phyloP scores from a whole-genome alignment of 2,329 filamentous ascomycete genomes.

The Cytospora mali region DNA sequence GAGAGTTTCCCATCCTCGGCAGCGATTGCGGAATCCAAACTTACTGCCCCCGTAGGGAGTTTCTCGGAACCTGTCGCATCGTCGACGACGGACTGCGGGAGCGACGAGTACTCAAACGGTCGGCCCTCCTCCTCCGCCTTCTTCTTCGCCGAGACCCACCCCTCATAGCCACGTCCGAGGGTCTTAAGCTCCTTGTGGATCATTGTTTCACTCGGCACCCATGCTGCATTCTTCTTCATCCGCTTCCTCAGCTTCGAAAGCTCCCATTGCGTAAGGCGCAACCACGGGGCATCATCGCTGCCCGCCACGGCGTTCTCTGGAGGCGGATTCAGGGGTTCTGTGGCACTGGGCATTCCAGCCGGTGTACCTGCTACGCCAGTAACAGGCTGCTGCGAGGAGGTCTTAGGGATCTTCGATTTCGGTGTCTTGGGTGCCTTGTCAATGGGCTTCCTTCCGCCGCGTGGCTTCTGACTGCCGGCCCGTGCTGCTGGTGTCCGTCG shows the following conservation, averaged over 20 bases:
- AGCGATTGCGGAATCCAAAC: slow-evolving; percentile 54
- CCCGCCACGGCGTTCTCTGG: slow-evolving; percentile 62
- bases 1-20: slow-evolving; percentile 65
- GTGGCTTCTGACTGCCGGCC: slow-evolving; percentile 39
- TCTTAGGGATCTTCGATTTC: slow-evolving; percentile 43
- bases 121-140: slow-evolving; percentile 67
- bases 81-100: slow-evolving; percentile 48
- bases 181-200: slow-evolving; percentile 75
- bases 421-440: slow-evolving; percentile 42
- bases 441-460: slow-evolving; percentile 51
- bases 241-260: slow-evolving; percentile 73
- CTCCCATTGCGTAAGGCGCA: slow-evolving; percentile 66
- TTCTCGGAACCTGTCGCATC: slow-evolving; percentile 54
- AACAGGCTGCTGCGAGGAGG: slow-evolving; percentile 31
- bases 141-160: slow-evolving; percentile 63
- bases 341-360: slow-evolving; percentile 19
- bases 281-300: slow-evolving; percentile 64
- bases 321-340: slow-evolving; percentile 55
- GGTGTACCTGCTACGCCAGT: slow-evolving; percentile 17
- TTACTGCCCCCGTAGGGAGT: slow-evolving; percentile 62
- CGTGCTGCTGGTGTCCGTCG: slow-evolving; percentile 40
- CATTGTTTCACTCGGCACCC: slow-evolving; percentile 85
- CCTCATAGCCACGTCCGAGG: slow-evolving; percentile 67
- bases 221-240: slow-evolving; percentile 91
- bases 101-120: slow-evolving; percentile 53